These are phyloP conservation scores for Rhinocladiella mackenziei DNA, from an alignment of 2,329 filamentous ascomycete genomes.

Conservation along the genomic window DNA sequence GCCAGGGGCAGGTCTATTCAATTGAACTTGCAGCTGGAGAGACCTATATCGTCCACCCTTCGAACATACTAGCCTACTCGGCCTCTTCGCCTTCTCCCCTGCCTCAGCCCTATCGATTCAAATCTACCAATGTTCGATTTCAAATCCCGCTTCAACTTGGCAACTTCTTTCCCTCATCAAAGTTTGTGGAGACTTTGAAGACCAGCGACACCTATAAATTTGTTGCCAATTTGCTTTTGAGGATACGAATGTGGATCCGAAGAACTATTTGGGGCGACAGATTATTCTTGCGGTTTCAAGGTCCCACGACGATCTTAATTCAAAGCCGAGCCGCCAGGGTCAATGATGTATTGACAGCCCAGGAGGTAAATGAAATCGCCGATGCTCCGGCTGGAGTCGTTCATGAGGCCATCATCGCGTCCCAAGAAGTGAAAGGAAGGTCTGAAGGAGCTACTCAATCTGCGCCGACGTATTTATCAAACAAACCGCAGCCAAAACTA, in stretches of 20 bases:
- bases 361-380: constrained; percentile 87
- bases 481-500: constrained; percentile 32
- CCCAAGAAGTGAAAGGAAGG: constrained; percentile 14
- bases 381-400: constrained; percentile 71
- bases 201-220: constrained; percentile 69
- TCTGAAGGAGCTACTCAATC: constrained; percentile 26
- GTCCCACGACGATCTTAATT: constrained; percentile 78
- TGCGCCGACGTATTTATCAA: constrained; percentile 28
- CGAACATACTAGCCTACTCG: constrained; percentile 87
- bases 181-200: constrained; percentile 70
- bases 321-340: constrained; percentile 80
- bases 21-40: constrained; percentile 76
- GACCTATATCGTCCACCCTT: constrained; percentile 84
- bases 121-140: constrained; percentile 67
- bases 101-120: constrained; percentile 82
- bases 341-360: constrained; percentile 69
- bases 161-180: constrained; percentile 62
- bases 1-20: constrained; percentile 85
- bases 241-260: constrained; percentile 69
- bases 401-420: constrained; percentile 50
- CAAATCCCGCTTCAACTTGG: constrained; percentile 70
- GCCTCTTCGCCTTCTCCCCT: constrained; percentile 59
- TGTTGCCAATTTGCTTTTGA: constrained; percentile 61
- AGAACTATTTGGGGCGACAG: constrained; percentile 90
- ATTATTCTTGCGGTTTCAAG: constrained; percentile 84